Percentiles rank a stretch among this genome's conserved stretches.
phyloP scores from a whole-genome alignment of 768 basidiomycete genomes.

The Suillus alpinus region DNA sequence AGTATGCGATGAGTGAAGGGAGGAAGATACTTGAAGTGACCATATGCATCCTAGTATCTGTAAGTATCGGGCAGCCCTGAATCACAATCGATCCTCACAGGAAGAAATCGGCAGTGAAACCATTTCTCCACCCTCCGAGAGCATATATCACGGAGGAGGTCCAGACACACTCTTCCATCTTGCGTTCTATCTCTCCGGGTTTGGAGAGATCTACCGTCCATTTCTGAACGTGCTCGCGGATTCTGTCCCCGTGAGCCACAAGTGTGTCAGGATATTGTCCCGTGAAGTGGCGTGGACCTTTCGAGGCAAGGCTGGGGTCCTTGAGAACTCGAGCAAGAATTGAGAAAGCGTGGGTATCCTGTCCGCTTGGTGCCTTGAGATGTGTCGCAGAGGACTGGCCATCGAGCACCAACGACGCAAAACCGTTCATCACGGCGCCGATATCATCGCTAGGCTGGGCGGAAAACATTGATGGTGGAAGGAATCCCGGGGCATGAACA shows the following conservation, averaged over 20 bases:
- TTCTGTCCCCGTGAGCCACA: background rate
- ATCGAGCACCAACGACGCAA: slow-evolving; percentile 13
- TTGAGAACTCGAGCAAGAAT: slow-evolving; percentile 51
- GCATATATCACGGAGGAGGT: slow-evolving; percentile 51
- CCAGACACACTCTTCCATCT: slow-evolving; percentile 65
- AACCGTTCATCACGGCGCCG: background rate
- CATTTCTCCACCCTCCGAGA: slow-evolving; percentile 50
- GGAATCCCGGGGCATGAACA: slow-evolving; percentile 37
- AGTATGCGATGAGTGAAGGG: slow-evolving; percentile 19
- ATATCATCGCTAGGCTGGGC: background rate
- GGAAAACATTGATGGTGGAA: slow-evolving; percentile 12
- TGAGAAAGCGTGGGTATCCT: slow-evolving; percentile 37
- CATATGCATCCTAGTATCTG: slow-evolving; percentile 25
- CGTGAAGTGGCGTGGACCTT: slow-evolving; percentile 12
- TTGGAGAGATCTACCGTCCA: slow-evolving; percentile 43
- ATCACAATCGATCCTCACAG: slow-evolving; percentile 34
- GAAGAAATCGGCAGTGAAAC: slow-evolving; percentile 47
- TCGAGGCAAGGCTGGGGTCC: slow-evolving; percentile 35
- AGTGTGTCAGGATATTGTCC: slow-evolving; percentile 16
- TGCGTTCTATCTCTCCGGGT: slow-evolving; percentile 41
- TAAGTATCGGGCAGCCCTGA: background rate
- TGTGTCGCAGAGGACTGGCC: background rate
- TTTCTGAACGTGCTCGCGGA: slow-evolving; percentile 27
- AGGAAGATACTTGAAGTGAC: slow-evolving; percentile 32
- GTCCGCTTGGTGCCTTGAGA: slow-evolving; percentile 3